Evolutionary conservation across 495 filamentous ascomycete species (phyloP).

Genomic region (Lichenothelia convexa): DNA sequence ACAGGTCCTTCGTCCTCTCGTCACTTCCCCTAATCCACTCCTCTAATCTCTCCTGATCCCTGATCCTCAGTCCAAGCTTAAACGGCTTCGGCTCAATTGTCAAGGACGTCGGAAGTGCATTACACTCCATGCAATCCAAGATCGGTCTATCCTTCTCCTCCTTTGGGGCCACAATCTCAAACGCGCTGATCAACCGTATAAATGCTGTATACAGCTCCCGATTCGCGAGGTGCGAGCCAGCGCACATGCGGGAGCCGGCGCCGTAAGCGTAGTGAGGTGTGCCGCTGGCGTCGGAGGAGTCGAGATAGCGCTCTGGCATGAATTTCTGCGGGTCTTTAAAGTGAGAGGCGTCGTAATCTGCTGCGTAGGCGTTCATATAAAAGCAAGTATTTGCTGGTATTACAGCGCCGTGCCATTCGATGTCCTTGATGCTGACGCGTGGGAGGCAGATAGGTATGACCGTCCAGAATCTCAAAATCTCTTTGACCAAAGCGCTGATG

Average conservation of each 20-base stretch:
- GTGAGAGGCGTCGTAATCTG: conserved; percentile 47
- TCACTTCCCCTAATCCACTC: conserved; percentile 30
- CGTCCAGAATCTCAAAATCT: conserved; percentile 51
- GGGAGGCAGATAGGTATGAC: conserved; percentile 60
- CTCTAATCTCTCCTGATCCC: conserved; percentile 27
- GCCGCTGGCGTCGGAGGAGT: conserved; percentile 26
- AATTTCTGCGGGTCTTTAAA: conserved; percentile 42
- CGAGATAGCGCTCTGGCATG: conserved; percentile 47
- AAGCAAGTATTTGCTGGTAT: conserved; percentile 49
- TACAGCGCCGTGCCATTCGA: conserved; percentile 36
- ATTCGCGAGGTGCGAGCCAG: conserved; percentile 50
- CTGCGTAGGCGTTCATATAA: conserved; percentile 56
- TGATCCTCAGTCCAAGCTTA: conserved; percentile 30
- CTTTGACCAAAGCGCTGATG: conserved; percentile 49
- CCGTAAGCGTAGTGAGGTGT: conserved; percentile 57
- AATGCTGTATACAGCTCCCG: conserved; percentile 51
- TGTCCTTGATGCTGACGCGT: conserved; percentile 43
- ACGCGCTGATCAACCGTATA: conserved; percentile 47
- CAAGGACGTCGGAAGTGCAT: conserved; percentile 42
- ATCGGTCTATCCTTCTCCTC: conserved; percentile 34
- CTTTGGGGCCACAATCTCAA: conserved; percentile 33
- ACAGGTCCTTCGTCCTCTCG: conserved; percentile 32
- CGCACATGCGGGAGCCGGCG: conserved; percentile 53
- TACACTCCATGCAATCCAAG: conserved; percentile 43
- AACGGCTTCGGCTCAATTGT: conserved; percentile 58